Evolutionary conservation across 306 rosid species (phyloP), one percentile per base, ranked within the genome.

Genomic region (Lablab purpureus): DNA sequence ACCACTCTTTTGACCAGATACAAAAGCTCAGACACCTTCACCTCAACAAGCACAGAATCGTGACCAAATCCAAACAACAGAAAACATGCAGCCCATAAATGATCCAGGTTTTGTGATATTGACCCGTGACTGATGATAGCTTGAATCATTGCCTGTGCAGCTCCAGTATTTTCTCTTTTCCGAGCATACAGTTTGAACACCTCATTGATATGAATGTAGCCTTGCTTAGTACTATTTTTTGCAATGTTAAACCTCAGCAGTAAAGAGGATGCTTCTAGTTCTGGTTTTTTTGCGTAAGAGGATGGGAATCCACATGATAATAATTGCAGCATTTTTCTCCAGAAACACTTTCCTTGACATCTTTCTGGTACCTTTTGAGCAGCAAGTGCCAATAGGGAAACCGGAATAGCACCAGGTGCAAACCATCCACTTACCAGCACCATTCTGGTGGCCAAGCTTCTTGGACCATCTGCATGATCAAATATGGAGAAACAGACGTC

Each of bases 401-500:
- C 77, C 40, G 97, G 98, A 76, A 93, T 86, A 10, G 95, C 77
- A 27, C 88, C 74, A 0, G 98, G 95, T 52, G 93, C 98, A 62
- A 93, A 91, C 98, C 98, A 93, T 64, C 93, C 93, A 74, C 98
- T 87, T 74, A 87, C 91, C 50, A 88, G 90, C 56, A 90, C 89
- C 95, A 93, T 93, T 85, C 92, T 87, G 79, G 95, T 89, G 21
- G 98, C 89, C 87, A 93, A 86, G 93, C 93, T 91, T 73, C 90
- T 84, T 6, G 97, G 98, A 11, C 98, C 92, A 66, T 91, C 95
- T 0, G 98, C 97, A 54, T 91, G 98, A 84, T 91, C 97, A 50
- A 93, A 93, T 75, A 93, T 93, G 21, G 98, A 91, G 86, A 93
- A 91, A 83, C 98, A 93, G 37, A 91, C 98, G 82, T 93, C 95